Percentiles rank a stretch among this genome's conserved stretches.
These are phyloP conservation scores for Laburnicola sp. DNA, from an alignment of 2,329 filamentous ascomycete species.

Conservation along the genomic window DNA sequence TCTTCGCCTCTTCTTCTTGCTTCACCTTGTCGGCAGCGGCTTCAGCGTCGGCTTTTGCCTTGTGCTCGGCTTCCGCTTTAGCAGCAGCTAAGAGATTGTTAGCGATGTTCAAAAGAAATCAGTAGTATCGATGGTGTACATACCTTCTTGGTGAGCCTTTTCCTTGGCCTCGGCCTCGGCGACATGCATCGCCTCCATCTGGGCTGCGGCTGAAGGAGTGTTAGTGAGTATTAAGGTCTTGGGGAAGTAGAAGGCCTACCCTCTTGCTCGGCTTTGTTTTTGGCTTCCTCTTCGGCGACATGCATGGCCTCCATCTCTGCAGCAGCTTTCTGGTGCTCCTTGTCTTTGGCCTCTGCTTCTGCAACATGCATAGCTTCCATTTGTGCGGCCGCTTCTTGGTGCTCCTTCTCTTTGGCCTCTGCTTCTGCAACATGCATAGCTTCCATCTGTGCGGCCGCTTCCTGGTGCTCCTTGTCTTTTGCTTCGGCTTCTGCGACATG, in stretches of 20 bases:
- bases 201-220: slow-evolving; percentile 8
- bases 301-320: slow-evolving; percentile 17
- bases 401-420: not conserved
- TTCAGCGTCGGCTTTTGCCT: slow-evolving; percentile 19
- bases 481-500: no score
- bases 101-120: not conserved
- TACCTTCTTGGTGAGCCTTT: slow-evolving; percentile 5
- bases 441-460: no score
- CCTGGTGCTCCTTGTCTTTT: no score
- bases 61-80: slow-evolving; percentile 21
- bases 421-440: no score
- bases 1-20: slow-evolving; percentile 8
- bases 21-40: slow-evolving; percentile 10
- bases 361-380: not conserved
- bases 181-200: slow-evolving; percentile 20
- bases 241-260: not conserved
- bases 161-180: slow-evolving; percentile 13
- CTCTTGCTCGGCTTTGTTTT: slow-evolving; percentile 16
- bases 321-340: slow-evolving; percentile 1
- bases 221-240: not conserved
- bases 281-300: slow-evolving; percentile 10
- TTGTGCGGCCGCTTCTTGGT: slow-evolving; percentile 3
- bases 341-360: no score
- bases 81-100: slow-evolving; percentile 10
- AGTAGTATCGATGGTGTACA: not conserved